These are phyloP conservation scores for Oryza longistaminata DNA, from an alignment of 176 grass and related monocot genomes.

Conservation along the genomic window DNA sequence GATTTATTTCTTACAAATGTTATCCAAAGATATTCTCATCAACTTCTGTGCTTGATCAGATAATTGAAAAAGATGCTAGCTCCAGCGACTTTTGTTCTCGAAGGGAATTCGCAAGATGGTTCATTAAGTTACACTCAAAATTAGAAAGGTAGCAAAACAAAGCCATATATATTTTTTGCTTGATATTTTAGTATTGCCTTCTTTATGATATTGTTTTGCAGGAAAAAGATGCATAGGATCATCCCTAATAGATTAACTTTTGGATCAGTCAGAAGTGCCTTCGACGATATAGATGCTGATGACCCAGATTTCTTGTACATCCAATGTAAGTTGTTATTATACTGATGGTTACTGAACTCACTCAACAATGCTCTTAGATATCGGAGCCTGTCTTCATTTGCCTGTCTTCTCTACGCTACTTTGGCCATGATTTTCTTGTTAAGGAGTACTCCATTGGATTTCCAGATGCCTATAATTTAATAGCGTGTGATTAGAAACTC, in stretches of 20 bases:
- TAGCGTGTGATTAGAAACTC: not conserved
- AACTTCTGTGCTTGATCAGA: slow-evolving; percentile 44
- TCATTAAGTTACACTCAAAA: slow-evolving; percentile 71
- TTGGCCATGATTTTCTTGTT: not conserved
- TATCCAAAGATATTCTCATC: slow-evolving; percentile 17
- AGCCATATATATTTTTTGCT: not conserved
- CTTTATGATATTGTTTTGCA: slow-evolving; percentile 41
- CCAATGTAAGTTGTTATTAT: slow-evolving; percentile 70
- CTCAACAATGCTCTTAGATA: not conserved
- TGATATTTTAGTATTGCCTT: not conserved
- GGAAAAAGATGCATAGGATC: slow-evolving; percentile 74
- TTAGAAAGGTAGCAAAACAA: slow-evolving; percentile 70
- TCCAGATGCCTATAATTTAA: slow-evolving; percentile 8
- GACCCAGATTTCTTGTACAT: slow-evolving; percentile 94
- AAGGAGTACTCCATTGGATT: slow-evolving; percentile 12
- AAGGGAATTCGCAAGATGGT: slow-evolving; percentile 94
- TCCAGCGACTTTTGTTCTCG: slow-evolving; percentile 73
- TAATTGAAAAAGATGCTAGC: slow-evolving; percentile 78
- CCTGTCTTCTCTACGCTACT: not conserved
- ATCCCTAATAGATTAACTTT: slow-evolving; percentile 50
- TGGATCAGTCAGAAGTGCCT: slow-evolving; percentile 51
- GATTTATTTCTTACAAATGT: not conserved
- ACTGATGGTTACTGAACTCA: slow-evolving; percentile 28
- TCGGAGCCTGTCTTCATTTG: not conserved
- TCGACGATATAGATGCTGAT: slow-evolving; percentile 73